Conservation (phyloP, 2,329 filamentous ascomycete species). For the Herpotrichia juniperi region DNA sequence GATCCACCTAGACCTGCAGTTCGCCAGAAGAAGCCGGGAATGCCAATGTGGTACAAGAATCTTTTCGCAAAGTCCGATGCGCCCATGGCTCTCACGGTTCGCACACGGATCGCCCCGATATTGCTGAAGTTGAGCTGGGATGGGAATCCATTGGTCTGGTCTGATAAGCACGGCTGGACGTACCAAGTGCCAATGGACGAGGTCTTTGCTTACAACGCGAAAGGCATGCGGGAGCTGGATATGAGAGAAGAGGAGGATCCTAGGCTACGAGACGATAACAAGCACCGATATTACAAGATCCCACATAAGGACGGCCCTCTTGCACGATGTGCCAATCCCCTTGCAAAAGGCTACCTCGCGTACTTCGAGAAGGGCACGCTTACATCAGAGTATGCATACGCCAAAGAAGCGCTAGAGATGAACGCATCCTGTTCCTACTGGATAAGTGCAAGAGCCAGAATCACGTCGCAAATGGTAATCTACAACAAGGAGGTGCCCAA, state of each 20-base stretch:
- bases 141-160: constrained; percentile 88
- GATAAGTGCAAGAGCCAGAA: constrained; percentile 94
- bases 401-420: constrained; percentile 96
- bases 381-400: constrained; percentile 85
- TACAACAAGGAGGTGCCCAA: constrained; percentile 68
- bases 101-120: constrained; percentile 85
- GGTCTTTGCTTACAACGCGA: constrained; percentile 68
- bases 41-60: constrained; percentile 96
- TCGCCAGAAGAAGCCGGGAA: constrained; percentile 90
- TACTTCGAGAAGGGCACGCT: constrained; percentile 92
- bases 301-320: constrained; percentile 94
- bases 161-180: constrained; percentile 90
- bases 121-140: constrained; percentile 88
- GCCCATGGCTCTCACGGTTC: constrained; percentile 79
- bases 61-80: constrained; percentile 73
- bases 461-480: constrained; percentile 93
- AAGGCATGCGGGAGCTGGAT: constrained; percentile 75
- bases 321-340: constrained; percentile 81
- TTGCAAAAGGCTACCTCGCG: constrained; percentile 87
- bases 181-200: constrained; percentile 75
- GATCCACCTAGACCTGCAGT: constrained; percentile 79
- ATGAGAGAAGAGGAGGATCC: constrained; percentile 75
- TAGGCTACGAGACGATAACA: constrained; percentile 68
- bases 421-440: constrained; percentile 99
- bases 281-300: constrained; percentile 82